A percentile compares a stretch with the other conserved stretches of the same genome.
Evolutionary conservation across 768 basidiomycete species (phyloP).

Genomic region (Phanerochaete sordida): DNA sequence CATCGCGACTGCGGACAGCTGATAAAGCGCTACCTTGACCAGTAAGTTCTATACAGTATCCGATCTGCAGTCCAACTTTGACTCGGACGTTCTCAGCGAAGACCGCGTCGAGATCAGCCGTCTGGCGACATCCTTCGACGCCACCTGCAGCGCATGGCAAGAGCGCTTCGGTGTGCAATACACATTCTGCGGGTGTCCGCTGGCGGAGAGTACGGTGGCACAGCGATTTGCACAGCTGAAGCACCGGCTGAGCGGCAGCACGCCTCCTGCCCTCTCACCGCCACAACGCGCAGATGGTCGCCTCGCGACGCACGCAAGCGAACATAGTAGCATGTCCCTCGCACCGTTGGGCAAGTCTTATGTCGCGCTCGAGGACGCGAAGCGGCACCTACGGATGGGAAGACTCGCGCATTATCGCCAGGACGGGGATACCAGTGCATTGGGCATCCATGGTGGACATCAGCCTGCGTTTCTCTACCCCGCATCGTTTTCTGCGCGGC

Average conservation of each 20-base stretch:
- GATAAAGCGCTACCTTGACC: constrained; percentile 47
- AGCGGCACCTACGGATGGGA: constrained; percentile 23
- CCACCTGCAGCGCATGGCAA: constrained; percentile 47
- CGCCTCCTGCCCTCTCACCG: constrained; percentile 28
- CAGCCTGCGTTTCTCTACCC: constrained; percentile 34
- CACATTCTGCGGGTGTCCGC: constrained; percentile 58
- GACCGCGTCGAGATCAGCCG: constrained; percentile 44
- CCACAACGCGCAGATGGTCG: constrained; percentile 34
- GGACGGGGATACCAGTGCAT: background rate
- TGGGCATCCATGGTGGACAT: constrained; percentile 16
- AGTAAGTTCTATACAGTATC: constrained; percentile 39
- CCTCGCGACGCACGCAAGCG: constrained; percentile 52
- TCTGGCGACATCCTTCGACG: constrained; percentile 44
- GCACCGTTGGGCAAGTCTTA: constrained; percentile 10
- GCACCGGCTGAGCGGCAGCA: background rate
- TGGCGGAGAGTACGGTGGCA: constrained; percentile 42
- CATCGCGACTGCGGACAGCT: constrained; percentile 37
- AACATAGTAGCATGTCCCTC: constrained; percentile 42
- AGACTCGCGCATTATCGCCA: constrained; percentile 4
- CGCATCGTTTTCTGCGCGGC: constrained; percentile 32
- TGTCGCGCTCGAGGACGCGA: constrained; percentile 22
- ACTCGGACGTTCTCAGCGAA: constrained; percentile 35
- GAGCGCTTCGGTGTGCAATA: constrained; percentile 50
- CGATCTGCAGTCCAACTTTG: background rate
- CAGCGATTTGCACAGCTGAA: too few relatives aligned